Evolutionary conservation across 1,139 yeast genomes (phyloP).

Genomic region (Geotrichum candidum): DNA sequence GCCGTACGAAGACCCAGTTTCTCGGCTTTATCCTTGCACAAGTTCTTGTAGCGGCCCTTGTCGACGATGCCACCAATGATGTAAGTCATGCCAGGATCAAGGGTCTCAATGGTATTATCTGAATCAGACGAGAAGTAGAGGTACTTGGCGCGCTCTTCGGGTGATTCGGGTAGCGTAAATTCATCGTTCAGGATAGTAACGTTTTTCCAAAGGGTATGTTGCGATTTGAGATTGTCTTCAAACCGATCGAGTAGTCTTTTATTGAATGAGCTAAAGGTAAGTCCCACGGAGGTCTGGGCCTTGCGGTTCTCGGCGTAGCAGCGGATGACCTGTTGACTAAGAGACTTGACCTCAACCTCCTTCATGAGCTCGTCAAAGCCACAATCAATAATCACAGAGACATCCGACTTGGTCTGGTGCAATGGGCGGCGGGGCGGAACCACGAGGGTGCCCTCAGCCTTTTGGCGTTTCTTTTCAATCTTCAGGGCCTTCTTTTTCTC

Average conservation of each 20-base stretch:
- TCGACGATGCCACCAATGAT: slow-evolving; percentile 95
- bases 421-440: slow-evolving; percentile 12
- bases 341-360: slow-evolving; percentile 64
- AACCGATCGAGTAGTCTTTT: slow-evolving; percentile 63
- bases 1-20: slow-evolving; percentile 65
- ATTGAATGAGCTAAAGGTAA: slow-evolving; percentile 60
- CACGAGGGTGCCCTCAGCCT: slow-evolving; percentile 18
- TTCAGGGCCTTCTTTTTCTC: slow-evolving; percentile 38
- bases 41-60: slow-evolving; percentile 79
- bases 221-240: slow-evolving; percentile 51
- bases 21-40: slow-evolving; percentile 80
- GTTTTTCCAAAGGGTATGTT: slow-evolving; percentile 61
- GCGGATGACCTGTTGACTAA: slow-evolving; percentile 75
- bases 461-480: slow-evolving; percentile 34
- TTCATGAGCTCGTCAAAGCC: slow-evolving; percentile 86
- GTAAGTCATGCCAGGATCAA: slow-evolving; percentile 68
- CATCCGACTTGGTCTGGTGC: slow-evolving; percentile 17
- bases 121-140: slow-evolving; percentile 87
- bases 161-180: slow-evolving; percentile 29
- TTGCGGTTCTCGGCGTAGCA: slow-evolving; percentile 73
- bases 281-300: slow-evolving; percentile 52
- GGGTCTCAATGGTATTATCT: slow-evolving; percentile 52
- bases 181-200: slow-evolving; percentile 49
- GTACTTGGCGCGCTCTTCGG: slow-evolving; percentile 32
- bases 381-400: slow-evolving; percentile 71